Conservation (phyloP, 495 filamentous ascomycete species). For the Aspergillus mulundensis region DNA sequence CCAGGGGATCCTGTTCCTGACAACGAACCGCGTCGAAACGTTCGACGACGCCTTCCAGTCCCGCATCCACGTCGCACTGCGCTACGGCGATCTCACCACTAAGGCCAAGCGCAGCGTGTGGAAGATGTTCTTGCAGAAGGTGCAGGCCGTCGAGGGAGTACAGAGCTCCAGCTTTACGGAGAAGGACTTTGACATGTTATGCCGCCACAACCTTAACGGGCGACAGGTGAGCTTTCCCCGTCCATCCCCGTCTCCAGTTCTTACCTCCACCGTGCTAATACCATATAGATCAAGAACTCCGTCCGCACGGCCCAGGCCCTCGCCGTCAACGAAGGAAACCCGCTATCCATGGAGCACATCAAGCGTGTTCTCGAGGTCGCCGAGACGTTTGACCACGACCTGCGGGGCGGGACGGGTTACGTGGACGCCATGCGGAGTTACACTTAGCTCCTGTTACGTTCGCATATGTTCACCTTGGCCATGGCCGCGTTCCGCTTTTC, state of each 20-base stretch:
- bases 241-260: not conserved
- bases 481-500: not conserved
- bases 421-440: conserved; percentile 51
- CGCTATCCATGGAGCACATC: conserved; percentile 76
- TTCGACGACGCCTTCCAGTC: conserved; percentile 67
- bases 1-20: conserved; percentile 76
- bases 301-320: conserved; percentile 82
- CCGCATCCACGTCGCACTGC: conserved; percentile 69
- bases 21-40: conserved; percentile 73
- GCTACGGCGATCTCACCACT: conserved; percentile 71
- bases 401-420: conserved; percentile 61
- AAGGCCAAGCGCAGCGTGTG: conserved; percentile 81
- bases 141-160: conserved; percentile 60
- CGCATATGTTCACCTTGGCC: no score
- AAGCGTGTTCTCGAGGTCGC: conserved; percentile 76
- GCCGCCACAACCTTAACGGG: conserved; percentile 76
- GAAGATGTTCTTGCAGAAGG: conserved; percentile 76
- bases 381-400: conserved; percentile 75
- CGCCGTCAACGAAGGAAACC: conserved; percentile 69
- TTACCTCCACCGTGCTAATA: conserved; percentile 9
- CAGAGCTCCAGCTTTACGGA: conserved; percentile 61
- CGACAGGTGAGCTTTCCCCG: conserved; percentile 55
- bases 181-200: conserved; percentile 62
- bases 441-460: conserved; percentile 26
- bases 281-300: conserved; percentile 77